Evolutionary conservation across 108 stramenopile species (phyloP).

Genomic region (Discostella pseudostelligera): DNA sequence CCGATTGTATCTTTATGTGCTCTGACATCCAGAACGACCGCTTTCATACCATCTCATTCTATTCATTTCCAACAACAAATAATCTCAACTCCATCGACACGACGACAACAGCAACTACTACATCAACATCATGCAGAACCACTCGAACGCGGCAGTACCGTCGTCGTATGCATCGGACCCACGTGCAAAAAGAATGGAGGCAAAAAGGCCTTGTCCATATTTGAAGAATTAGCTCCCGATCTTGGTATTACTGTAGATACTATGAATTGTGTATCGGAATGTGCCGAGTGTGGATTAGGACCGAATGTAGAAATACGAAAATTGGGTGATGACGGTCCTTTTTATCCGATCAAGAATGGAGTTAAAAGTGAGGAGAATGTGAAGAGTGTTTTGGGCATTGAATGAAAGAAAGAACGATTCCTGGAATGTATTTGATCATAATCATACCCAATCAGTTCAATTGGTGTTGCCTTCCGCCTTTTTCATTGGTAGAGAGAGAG

Average conservation of each 20-base stretch:
- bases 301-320: conserved; percentile 67
- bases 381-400: conserved; percentile 56
- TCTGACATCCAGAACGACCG: background rate
- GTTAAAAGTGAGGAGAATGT: conserved; percentile 66
- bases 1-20: background rate
- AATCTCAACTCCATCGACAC: background rate
- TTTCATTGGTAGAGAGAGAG: no score
- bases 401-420: conserved; percentile 1
- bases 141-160: conserved; percentile 53
- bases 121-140: conserved; percentile 30
- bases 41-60: background rate
- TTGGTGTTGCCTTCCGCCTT: no score
- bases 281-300: conserved; percentile 73
- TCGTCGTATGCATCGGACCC: conserved; percentile 67
- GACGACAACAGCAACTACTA: no score
- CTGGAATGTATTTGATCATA: no score
- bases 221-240: conserved; percentile 48
- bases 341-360: conserved; percentile 68
- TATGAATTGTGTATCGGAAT: conserved; percentile 67
- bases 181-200: conserved; percentile 56
- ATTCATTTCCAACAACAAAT: background rate
- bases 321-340: conserved; percentile 63
- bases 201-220: conserved; percentile 52
- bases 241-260: conserved; percentile 57
- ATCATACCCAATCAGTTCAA: no score